Conservation (phyloP, 495 filamentous ascomycete genomes). For the Tuber umbilicatum region DNA sequence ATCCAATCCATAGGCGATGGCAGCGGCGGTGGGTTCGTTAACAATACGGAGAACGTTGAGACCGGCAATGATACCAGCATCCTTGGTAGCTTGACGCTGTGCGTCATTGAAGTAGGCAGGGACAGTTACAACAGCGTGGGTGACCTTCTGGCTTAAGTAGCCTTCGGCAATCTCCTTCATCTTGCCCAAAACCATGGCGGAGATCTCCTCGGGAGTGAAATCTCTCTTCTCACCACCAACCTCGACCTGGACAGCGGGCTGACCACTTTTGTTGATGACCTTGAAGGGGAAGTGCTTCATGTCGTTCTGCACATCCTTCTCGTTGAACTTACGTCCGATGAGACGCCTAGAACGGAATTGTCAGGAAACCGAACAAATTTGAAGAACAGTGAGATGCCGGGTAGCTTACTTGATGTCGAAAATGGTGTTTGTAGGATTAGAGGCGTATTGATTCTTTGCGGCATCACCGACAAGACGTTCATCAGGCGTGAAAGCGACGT, state of each 20-base stretch:
- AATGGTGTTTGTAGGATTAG: conserved; percentile 82
- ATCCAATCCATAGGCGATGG: conserved; percentile 82
- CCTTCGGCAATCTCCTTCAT: conserved; percentile 97
- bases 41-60: conserved; percentile 97
- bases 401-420: conserved; percentile 83
- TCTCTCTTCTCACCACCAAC: conserved; percentile 65
- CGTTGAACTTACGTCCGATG: conserved; percentile 81
- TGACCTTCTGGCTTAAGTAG: conserved; percentile 90
- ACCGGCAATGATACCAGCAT: conserved; percentile 88
- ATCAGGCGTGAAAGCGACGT: conserved; percentile 97
- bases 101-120: conserved; percentile 99
- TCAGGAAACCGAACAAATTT: conserved; percentile 9
- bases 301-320: conserved; percentile 78
- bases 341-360: conserved; percentile 56
- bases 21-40: conserved; percentile 86
- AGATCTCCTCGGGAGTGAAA: conserved; percentile 82
- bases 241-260: conserved; percentile 71
- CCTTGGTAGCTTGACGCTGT: conserved; percentile 96
- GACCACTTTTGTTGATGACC: conserved; percentile 72
- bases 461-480: conserved; percentile 96
- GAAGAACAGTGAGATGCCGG: not conserved
- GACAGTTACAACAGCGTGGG: conserved; percentile 94
- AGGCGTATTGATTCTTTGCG: conserved; percentile 97
- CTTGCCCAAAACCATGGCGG: conserved; percentile 81
- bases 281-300: conserved; percentile 90